phyloP scores from a whole-genome alignment of 1,139 yeast species.

The Kodamaea sp. region DNA sequence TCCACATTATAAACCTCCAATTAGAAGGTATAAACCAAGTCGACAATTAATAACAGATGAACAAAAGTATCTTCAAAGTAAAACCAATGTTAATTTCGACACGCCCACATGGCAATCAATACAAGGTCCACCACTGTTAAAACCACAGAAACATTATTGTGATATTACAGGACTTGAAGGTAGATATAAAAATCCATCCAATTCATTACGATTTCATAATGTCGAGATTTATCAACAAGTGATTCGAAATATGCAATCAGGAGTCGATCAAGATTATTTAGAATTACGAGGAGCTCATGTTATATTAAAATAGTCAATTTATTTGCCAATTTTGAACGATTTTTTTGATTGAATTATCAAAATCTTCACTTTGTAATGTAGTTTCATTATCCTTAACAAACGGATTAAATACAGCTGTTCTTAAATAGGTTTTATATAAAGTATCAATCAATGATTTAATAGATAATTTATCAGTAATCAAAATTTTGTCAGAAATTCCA shows the following conservation, averaged over 20 bases:
- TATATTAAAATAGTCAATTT: constrained; percentile 46
- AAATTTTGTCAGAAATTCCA: constrained; percentile 27
- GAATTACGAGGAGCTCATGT: constrained; percentile 87
- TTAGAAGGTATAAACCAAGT: constrained; percentile 69
- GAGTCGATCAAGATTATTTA: constrained; percentile 90
- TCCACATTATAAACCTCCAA: constrained; percentile 43
- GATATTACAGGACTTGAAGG: constrained; percentile 91
- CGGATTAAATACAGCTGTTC: constrained; percentile 51
- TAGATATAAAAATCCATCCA: constrained; percentile 69
- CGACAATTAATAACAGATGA: constrained; percentile 80
- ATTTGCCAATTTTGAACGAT: constrained; percentile 36
- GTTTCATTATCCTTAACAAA: constrained; percentile 34
- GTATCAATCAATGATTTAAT: no score
- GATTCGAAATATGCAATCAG: constrained; percentile 76
- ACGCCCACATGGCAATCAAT: constrained; percentile 61
- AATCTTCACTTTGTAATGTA: constrained; percentile 29
- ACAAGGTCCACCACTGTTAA: constrained; percentile 84
- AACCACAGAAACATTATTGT: constrained; percentile 81
- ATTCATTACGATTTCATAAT: constrained; percentile 75
- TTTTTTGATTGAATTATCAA: constrained; percentile 35
- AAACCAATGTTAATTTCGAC: constrained; percentile 37
- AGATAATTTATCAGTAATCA: no score
- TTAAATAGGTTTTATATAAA: constrained; percentile 29
- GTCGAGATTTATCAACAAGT: constrained; percentile 80
- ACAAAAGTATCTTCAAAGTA: constrained; percentile 52